Base-by-base conservation (phyloP, 176 grass and related monocot species). In the Saccharum spontaneum region DNA sequence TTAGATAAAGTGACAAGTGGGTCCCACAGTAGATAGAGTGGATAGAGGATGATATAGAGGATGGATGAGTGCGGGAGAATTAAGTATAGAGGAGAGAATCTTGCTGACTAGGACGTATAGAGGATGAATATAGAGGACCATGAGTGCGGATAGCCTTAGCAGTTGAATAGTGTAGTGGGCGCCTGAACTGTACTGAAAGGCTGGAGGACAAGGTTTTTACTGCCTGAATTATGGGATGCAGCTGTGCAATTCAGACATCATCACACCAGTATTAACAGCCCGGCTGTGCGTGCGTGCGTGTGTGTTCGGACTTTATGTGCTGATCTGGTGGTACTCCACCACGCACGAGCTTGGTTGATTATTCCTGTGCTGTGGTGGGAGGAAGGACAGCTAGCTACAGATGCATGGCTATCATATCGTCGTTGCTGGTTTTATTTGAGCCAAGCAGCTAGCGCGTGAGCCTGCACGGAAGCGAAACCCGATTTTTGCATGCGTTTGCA, bases 191-290 rank as follows among this genome's bases (percentile, higher is more conserved):
- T 9, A 40, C 11, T 2, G 22, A 16, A n/a, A 79, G 24, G 41
- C 9, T 28, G 77, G 39, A 67, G 78, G 31, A 68, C 30, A 33
- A 23, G 10, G 43, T 3, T 52, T 55, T 54, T 49, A 69, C 66
- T 70, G 66, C 17, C 63, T 69, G 66, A 81, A 71, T 82, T 82
- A 17, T 28, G 48, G 31, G 78, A 20, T 16, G 63, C 64, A 69
- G 10, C 26, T 68, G 45, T 17, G 15, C 3, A 3, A 8, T 38
- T 15, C 71, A 84, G 71, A 24, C 11, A 45, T 1, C 60, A 28
- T 76, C 18, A 28, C 57, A 15, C 16, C 45, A 50, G 24, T 8
- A 28, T 33, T 31, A 79, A 30, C 34, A 4, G 34, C 34, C 23
- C 77, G 49, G 15, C 72, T n/a, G 16, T 6, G 39, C 43, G 69